Evolutionary conservation across 768 basidiomycete species (phyloP).

Genomic region (Tylopilus sp.): DNA sequence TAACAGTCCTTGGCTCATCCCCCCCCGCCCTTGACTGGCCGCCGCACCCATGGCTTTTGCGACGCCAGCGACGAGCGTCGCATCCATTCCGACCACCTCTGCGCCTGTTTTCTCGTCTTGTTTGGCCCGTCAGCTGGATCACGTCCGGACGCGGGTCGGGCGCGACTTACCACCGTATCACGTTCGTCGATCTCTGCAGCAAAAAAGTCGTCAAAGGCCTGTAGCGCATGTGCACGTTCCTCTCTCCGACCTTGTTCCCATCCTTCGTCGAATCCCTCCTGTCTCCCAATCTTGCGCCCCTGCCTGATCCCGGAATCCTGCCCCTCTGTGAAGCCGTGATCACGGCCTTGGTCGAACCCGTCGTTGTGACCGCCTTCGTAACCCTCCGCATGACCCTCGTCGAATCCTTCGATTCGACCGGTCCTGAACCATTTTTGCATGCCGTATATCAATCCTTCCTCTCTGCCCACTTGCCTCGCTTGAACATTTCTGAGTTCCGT

Average conservation of each 20-base stretch:
- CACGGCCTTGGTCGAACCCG: constrained; percentile 41
- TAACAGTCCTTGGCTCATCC: background rate
- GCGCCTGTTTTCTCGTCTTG: constrained; percentile 23
- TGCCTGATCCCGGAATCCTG: constrained; percentile 33
- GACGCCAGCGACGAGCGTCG: constrained; percentile 8
- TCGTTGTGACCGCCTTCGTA: constrained; percentile 42
- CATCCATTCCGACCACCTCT: constrained; percentile 31
- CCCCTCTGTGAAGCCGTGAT: constrained; percentile 37
- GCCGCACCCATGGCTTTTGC: constrained; percentile 22
- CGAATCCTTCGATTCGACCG: constrained; percentile 44
- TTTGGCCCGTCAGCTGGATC: constrained; percentile 7
- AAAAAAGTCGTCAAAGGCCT: constrained; percentile 58
- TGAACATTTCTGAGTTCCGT: constrained; percentile 43
- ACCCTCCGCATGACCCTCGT: constrained; percentile 46
- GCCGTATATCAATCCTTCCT: constrained; percentile 40
- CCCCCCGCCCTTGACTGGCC: constrained; percentile 9
- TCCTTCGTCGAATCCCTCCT: constrained; percentile 34
- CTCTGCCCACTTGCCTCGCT: constrained; percentile 39
- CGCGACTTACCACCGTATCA: constrained; percentile 24
- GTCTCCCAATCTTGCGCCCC: constrained; percentile 30
- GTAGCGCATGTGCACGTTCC: constrained; percentile 51
- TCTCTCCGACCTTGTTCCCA: constrained; percentile 40
- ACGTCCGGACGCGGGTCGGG: background rate
- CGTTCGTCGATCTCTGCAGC: constrained; percentile 38
- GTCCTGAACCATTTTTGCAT: constrained; percentile 43